phyloP scores from a whole-genome alignment of 2,329 filamentous ascomycete genomes.

The Epichloe sylvatica region DNA sequence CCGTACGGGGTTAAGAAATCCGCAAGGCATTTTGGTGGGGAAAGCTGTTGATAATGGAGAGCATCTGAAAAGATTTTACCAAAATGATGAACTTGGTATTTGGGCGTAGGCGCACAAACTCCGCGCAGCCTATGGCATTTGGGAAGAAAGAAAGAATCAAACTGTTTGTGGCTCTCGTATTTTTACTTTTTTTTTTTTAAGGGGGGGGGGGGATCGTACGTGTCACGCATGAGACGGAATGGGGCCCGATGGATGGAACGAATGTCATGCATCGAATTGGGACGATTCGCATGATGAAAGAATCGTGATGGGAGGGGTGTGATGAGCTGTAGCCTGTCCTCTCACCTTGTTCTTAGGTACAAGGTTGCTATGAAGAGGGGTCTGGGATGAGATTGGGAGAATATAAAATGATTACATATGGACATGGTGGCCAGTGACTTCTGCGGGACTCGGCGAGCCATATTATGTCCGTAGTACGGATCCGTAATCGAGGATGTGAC shows the following conservation, averaged over 20 bases:
- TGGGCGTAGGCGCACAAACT: constrained; percentile 3
- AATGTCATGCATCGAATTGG: neutral
- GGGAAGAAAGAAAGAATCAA: neutral
- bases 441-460: no score
- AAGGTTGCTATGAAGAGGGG: neutral
- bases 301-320: neutral
- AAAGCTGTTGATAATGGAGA: neutral
- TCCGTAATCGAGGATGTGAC: no score
- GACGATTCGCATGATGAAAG: neutral
- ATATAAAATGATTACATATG: neutral
- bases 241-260: neutral
- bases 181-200: neutral
- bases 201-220: neutral
- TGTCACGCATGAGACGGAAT: neutral
- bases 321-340: neutral
- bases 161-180: neutral
- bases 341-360: neutral
- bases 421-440: neutral
- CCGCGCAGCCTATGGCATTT: neutral
- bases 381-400: neutral
- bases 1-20: constrained; percentile 40
- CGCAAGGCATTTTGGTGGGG: no score
- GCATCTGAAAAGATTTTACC: neutral
- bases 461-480: no score
- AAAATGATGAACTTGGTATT: neutral